These are phyloP conservation scores for Solanum peruvianum DNA, from an alignment of 257 asterid species.

Conservation along the genomic window DNA sequence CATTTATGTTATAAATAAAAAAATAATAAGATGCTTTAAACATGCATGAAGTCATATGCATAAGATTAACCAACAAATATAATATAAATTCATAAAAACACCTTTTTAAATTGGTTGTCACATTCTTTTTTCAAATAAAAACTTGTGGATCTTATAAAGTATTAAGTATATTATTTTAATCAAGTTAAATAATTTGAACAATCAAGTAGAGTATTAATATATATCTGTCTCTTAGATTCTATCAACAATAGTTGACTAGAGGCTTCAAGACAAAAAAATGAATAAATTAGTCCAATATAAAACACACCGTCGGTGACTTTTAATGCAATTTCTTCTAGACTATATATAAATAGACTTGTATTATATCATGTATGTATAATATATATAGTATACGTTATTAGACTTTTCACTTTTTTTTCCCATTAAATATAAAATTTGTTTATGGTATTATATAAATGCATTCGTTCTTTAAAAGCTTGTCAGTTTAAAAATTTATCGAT, in stretches of 20 bases:
- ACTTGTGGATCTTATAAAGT: neutral
- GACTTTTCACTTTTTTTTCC: too few species aligned
- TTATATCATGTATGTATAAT: too few species aligned
- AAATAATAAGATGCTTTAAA: too few species aligned
- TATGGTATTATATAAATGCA: accelerated
- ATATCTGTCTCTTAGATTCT: neutral
- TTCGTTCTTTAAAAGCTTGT: neutral
- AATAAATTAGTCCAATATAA: neutral
- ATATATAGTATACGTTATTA: too few species aligned
- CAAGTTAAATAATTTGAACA: neutral
- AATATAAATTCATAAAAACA: neutral
- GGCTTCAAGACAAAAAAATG: neutral
- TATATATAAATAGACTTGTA: too few species aligned
- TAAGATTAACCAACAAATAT: too few species aligned
- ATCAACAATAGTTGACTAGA: neutral
- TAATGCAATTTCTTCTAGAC: neutral
- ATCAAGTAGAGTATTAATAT: neutral
- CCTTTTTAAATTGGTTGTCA: neutral
- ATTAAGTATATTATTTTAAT: neutral
- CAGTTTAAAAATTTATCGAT: neutral
- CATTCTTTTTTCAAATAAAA: neutral
- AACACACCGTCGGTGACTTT: neutral
- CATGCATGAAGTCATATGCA: too few species aligned
- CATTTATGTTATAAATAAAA: neutral
- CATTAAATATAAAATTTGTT: neutral